phyloP scores from a whole-genome alignment of 2,329 filamentous ascomycete species.

The Aspergillus chevalieri region DNA sequence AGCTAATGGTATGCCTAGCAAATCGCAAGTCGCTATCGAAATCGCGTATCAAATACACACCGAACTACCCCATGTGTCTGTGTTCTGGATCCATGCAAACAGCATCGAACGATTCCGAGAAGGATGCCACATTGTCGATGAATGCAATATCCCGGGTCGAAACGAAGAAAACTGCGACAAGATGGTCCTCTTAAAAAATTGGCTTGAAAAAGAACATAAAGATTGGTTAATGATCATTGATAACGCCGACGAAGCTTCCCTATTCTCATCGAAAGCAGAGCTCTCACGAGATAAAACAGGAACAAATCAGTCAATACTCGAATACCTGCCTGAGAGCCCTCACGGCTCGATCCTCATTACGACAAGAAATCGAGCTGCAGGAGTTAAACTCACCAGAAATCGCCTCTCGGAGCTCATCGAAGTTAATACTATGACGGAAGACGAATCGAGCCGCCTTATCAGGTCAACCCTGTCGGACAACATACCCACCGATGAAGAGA shows the following conservation, averaged over 20 bases:
- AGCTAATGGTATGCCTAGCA: conserved; percentile 2
- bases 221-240: conserved; percentile 14
- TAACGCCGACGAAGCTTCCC: conserved; percentile 13
- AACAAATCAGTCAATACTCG: conserved; percentile 1
- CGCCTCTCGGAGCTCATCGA: conserved; percentile 3
- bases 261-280: conserved; percentile 1
- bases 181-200: conserved; percentile 4
- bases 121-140: conserved; percentile 5
- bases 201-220: conserved; percentile 9
- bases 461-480: conserved; percentile 3
- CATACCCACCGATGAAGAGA: conserved; percentile 4
- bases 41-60: conserved; percentile 3
- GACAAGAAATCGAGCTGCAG: conserved; percentile 9
- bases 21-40: conserved; percentile 12
- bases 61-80: conserved; percentile 1
- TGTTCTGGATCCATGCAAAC: conserved; percentile 10
- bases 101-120: conserved; percentile 8
- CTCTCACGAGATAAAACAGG: not conserved
- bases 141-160: conserved; percentile 2
- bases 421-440: conserved; percentile 5
- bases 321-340: conserved; percentile 3
- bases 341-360: conserved; percentile 7
- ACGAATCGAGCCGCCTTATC: conserved; percentile 7
- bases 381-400: conserved; percentile 7
- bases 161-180: conserved; percentile 3